A percentile compares a stretch with the other conserved stretches of the same genome.
These are phyloP conservation scores for Malus hybrid DNA, from an alignment of 331 rosid species.

Conservation along the genomic window DNA sequence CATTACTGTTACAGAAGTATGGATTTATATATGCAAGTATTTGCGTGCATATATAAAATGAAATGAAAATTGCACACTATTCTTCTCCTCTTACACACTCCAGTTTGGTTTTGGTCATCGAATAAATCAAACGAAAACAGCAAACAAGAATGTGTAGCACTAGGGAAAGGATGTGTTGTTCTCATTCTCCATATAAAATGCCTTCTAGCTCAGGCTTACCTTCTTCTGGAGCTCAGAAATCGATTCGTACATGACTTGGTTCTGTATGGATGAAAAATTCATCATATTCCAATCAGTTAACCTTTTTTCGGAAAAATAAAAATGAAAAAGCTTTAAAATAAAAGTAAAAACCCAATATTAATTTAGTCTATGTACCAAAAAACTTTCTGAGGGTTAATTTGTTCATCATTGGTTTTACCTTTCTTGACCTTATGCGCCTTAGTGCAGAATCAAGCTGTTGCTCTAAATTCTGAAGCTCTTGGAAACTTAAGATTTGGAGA, in stretches of 20 bases:
- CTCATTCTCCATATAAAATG: not conserved
- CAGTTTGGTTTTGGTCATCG: not conserved
- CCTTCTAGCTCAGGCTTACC: slow-evolving; percentile 24
- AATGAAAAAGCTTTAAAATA: not conserved
- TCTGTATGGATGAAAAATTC: slow-evolving; percentile 38
- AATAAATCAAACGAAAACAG: not conserved
- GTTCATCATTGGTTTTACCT: slow-evolving; percentile 33
- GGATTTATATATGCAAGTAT: not conserved
- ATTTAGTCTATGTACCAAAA: not conserved
- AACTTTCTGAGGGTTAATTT: not conserved
- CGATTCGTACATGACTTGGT: slow-evolving; percentile 71
- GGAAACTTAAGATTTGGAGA: slow-evolving; percentile 47
- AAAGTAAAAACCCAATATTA: not conserved
- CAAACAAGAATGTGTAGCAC: not conserved
- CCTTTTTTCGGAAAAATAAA: not conserved
- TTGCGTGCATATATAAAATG: not conserved
- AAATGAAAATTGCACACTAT: not conserved
- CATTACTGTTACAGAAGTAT: not conserved
- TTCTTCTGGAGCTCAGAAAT: slow-evolving; percentile 77
- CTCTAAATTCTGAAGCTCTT: slow-evolving; percentile 79
- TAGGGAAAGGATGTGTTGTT: not conserved
- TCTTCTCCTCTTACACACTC: too few species aligned
- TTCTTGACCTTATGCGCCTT: slow-evolving; percentile 64
- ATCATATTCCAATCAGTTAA: not conserved
- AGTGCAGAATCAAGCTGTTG: slow-evolving; percentile 83